Base-by-base conservation (phyloP, 352 stramenopile genomes). In the Phytophthora agathidicida region DNA sequence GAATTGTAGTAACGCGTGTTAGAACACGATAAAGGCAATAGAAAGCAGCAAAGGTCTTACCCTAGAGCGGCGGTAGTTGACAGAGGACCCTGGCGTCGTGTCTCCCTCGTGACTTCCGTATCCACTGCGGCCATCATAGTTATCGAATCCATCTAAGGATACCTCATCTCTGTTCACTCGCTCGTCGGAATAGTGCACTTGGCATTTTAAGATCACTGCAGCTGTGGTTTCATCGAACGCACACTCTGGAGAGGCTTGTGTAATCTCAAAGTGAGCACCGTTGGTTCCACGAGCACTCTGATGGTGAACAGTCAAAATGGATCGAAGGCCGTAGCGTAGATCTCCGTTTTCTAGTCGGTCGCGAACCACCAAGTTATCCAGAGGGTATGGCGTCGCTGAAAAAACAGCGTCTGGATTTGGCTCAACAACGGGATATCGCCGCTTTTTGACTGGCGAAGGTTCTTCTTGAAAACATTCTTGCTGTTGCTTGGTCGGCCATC, bases 351-450 rank as follows among this genome's bases (percentile, higher is more conserved):
- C 65, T 20, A 87, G 31, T 6, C 80, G 62, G 10, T 76, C 51
- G 14, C 65, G 73, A 24, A 89, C 59, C 5, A 89, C 58, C 20
- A 86, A 66, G 45, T 89, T 75, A 46, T 89, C 80, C 7, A 89
- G 59, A 5, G 75, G 46, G 33, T 80, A 88, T 19, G 59, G 55
- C 1, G 51, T 67, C 5, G 49, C 45, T 19, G 43, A 54, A 23
- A 19, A 33, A 26, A 52, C 19, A 13, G 42, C 38, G 4, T 56
- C 31, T 20, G 22, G 13, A 17, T 37, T 16, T 8, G 33, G 5
- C 13, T 43, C 35, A 38, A 17, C 24, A 47, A 53, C 35, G 8
- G 13, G 35, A 16, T 54, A 23, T 1, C 43, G 35, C 31, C 33
- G 47, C 14, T n/a, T 50, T 19, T 63, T 66, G 19, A 32, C 11